phyloP scores from a whole-genome alignment of 2,329 filamentous ascomycete species.

The Colletotrichum euphorbiae region DNA sequence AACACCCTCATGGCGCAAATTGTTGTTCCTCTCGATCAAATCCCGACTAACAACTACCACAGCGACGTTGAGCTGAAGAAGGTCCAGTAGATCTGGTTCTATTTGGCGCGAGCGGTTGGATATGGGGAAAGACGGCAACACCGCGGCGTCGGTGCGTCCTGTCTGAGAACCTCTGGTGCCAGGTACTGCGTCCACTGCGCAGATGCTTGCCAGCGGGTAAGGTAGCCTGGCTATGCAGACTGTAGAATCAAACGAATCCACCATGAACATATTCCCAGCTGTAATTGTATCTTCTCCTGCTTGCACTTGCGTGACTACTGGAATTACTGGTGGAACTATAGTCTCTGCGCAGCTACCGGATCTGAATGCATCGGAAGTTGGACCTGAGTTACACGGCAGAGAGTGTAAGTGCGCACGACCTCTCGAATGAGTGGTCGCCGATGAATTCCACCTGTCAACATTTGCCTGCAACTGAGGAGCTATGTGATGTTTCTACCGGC shows the following conservation, averaged over 20 bases:
- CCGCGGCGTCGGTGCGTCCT: not conserved
- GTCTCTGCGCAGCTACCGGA: too few relatives aligned
- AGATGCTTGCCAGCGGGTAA: too few relatives aligned
- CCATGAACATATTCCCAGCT: too few relatives aligned
- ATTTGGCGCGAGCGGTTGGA: not conserved
- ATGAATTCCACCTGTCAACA: not conserved
- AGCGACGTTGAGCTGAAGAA: slow-evolving; percentile 78
- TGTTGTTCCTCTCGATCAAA: not conserved
- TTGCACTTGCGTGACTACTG: too few relatives aligned
- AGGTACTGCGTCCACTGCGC: too few relatives aligned
- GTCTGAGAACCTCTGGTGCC: not conserved
- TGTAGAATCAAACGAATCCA: too few relatives aligned
- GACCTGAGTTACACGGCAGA: not conserved
- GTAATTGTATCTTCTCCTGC: too few relatives aligned
- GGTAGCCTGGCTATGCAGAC: too few relatives aligned
- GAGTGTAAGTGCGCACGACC: not conserved
- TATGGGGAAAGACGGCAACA: not conserved
- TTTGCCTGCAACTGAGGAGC: not conserved
- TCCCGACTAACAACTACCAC: slow-evolving; percentile 25
- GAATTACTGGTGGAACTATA: too few relatives aligned
- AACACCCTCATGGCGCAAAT: not conserved
- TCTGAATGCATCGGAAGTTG: not conserved
- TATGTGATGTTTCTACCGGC: too few relatives aligned
- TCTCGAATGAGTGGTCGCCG: not conserved
- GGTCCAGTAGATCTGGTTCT: slow-evolving; percentile 58